Conservation (phyloP, 176 grass and related monocot genomes). For the Musa beccarii region DNA sequence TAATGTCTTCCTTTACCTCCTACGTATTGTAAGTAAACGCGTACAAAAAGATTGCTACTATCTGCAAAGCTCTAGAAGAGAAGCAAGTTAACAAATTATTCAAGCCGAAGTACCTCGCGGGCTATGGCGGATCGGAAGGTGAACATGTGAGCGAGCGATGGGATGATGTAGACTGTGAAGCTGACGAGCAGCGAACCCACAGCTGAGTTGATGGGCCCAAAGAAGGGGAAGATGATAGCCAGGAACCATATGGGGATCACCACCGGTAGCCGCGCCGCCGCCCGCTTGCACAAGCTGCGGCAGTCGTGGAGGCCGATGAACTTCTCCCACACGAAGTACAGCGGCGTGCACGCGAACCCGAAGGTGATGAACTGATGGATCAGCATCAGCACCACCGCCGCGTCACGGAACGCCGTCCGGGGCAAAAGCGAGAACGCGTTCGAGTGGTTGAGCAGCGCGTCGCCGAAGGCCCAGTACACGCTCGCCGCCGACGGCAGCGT, state of each 20-base stretch:
- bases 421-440: slow-evolving; percentile 84
- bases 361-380: slow-evolving; percentile 99
- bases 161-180: slow-evolving; percentile 99
- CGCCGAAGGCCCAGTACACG: slow-evolving; percentile 98
- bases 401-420: slow-evolving; percentile 56
- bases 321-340: slow-evolving; percentile 99
- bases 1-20: too few relatives aligned
- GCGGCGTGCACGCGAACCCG: slow-evolving; percentile 95
- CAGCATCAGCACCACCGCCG: slow-evolving; percentile 90
- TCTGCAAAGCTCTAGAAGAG: too few relatives aligned
- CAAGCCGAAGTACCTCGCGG: slow-evolving; percentile 44
- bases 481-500: slow-evolving; percentile 87
- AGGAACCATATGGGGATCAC: slow-evolving; percentile 99
- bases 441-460: slow-evolving; percentile 73
- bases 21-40: too few relatives aligned
- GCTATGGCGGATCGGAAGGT: slow-evolving; percentile 72
- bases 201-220: slow-evolving; percentile 97
- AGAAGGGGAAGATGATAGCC: slow-evolving; percentile 96
- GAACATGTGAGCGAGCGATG: slow-evolving; percentile 76
- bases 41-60: too few relatives aligned
- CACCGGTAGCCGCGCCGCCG: slow-evolving; percentile 74
- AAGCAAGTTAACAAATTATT: too few relatives aligned
- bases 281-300: slow-evolving; percentile 87
- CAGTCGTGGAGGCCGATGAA: slow-evolving; percentile 90
- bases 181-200: slow-evolving; percentile 84